Base-by-base conservation (phyloP, 495 filamentous ascomycete genomes). In the Pseudevernia furfuracea region DNA sequence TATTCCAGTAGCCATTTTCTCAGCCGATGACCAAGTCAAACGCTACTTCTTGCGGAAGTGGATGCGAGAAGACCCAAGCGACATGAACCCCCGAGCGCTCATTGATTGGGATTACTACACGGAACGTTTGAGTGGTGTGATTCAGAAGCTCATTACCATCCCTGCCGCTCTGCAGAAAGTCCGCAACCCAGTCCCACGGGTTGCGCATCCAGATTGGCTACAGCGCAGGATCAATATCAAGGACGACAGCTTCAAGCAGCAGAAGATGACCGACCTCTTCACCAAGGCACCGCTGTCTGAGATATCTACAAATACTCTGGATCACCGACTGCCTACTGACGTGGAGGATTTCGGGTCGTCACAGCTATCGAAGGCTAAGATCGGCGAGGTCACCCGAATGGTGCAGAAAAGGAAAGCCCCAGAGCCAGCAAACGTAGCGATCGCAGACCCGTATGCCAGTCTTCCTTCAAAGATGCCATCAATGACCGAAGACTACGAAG, bases 111-210 rank as follows among this genome's bases (percentile, higher is more conserved):
- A 90, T 63, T 99, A 99, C 72, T 99, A 99, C 71, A 80, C 89
- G 37, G 94, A 99, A 68, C 91, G 94, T 73, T 77, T 99, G 37
- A 92, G 91, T 1, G 96, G 92, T 0, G 95, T 97, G 53, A 90
- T 99, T 38, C 94, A 99, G 76, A 99, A 99, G 75, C 81, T 99
- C 56, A 96, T 99, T 75, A 99, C 94, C 10, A 99, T 99, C 70
- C 94, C 94, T 23, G 94, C 94, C 11, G 94, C 95, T 14, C 78
- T 97, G 23, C 94, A 99, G 72, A 97, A 96, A 73, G 81, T 97
- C 48, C 82, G 87, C 41, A 99, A 99, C 70, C 94, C 94, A 2
- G 93, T 97, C 23, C 94, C 94, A 5, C 82, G 94, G 63, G 89
- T 99, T 57, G 81, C 89, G 21, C 94, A 99, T 78, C 94, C 94